Base-by-base conservation (phyloP, 805 yeast genomes). In the Metschnikowia cerradonensis region DNA sequence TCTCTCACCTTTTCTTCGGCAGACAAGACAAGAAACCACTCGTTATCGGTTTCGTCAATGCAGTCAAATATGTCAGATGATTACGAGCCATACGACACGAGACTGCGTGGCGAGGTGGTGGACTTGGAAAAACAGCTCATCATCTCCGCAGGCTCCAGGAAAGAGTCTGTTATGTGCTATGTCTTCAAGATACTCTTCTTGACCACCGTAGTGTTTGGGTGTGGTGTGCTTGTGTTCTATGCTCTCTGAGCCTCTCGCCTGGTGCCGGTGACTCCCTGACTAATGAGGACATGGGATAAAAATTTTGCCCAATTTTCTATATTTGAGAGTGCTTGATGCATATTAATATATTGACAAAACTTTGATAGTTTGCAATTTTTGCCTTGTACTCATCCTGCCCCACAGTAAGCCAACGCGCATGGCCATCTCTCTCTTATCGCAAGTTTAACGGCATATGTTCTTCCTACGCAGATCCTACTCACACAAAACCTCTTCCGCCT, bases 71-170 rank as follows among this genome's bases (percentile, higher is more conserved):
- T 61, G 43, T 45, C 53, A 1, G 59, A 56, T 42, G 60, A 56
- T 26, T 44, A 23, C 30, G 34, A 35, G 40, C 39, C 47, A 13
- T 36, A 35, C n/a, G 40, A 36, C 11, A 26, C 6, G 30, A 34
- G 15, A 6, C 23, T 23, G 6, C 11, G 13, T 17, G 39, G 57
- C 52, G 70, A 67, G 48, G 66, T 66, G 19, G 56, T 64, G 2
- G 76, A 71, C 44, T 59, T 71, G 51, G 76, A 71, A 49, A 67
- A 68, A 40, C 75, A 70, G 56, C 50, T 70, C 37, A 69, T 67
- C 22, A 52, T 63, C 13, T 67, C 70, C 22, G 75, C 75, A 3
- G 75, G 75, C 11, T 73, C 75, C 15, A 66, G 59, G 35, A 59
- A 66, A 35, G 72, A 70, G 41, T 56, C 66, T 43, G 71, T 71